Evolutionary conservation across 2,329 filamentous ascomycete genomes (phyloP), one percentile per base, ranked within the genome.

Genomic region (Tolypocladium ovalisporum): DNA sequence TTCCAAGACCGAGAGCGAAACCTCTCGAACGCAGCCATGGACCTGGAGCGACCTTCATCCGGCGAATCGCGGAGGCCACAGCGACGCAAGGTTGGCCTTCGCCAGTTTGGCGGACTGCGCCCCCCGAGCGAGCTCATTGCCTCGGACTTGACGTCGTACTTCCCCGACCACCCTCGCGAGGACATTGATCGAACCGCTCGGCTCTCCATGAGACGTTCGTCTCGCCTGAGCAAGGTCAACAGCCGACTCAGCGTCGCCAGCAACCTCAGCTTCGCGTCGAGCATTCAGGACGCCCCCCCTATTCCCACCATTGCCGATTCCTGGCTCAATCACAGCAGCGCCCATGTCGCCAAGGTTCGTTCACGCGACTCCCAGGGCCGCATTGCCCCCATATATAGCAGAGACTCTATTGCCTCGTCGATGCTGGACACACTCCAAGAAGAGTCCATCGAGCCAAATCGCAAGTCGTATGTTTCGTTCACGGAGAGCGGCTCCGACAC

Each of bases 41-140:
- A 84, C 58, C 70, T 86, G 12, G 83, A 86, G 67, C 75, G 81
- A 6, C 79, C 82, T 10, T 74, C 76, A 2, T 76, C 80, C 6
- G 72, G 71, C 54, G 78, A 80, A n/a, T 67, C 73, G 10, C 67
- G 70, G 27, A 71, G 76, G 52, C 75, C 77, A 52, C 72, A 68
- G 52, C 71, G 67, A 42, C 75, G 75, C 59, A 84, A 83, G 66
- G 76, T 73, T 35, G 78, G 84, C 34, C 76, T 92, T 52, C 85
- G 88, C 62, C 87, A 88, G 62, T 97, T 97, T 73, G 94, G 95
- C 66, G 93, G 93, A 37, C 86, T 94, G 62, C 82, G 94, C 64
- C 94, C 94, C 22, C 94, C 94, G 1, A 97, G 93, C 75, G 94
- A 99, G 76, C 83, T 99, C 69, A 99, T 99, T 68, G 93, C 93